Conservation (phyloP, 345 rosid species). For the Linum tenue region DNA sequence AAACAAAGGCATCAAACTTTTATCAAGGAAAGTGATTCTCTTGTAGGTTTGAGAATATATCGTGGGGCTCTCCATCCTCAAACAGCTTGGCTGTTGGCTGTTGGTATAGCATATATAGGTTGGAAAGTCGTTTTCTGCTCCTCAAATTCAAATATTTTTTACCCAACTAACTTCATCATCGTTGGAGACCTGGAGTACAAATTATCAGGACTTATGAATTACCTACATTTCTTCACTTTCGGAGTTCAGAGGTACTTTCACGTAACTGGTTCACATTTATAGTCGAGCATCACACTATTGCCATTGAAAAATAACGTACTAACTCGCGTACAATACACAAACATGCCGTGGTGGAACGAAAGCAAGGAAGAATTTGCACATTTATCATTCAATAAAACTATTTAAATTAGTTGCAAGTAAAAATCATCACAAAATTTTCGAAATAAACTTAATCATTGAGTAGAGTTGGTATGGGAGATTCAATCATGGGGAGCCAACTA, state of each 20-base stretch:
- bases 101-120: conserved; percentile 17
- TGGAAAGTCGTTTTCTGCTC: conserved; percentile 67
- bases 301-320: not conserved
- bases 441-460: too few relatives aligned
- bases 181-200: too few relatives aligned
- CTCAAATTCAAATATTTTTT: conserved; percentile 31
- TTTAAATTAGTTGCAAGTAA: too few relatives aligned
- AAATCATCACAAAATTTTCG: too few relatives aligned
- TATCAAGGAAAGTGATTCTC: too few relatives aligned
- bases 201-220: too few relatives aligned
- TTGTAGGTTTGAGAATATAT: not conserved
- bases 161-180: not conserved
- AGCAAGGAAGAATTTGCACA: too few relatives aligned
- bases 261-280: conserved; percentile 22
- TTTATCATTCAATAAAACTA: too few relatives aligned
- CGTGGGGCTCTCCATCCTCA: conserved; percentile 9
- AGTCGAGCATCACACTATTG: not conserved
- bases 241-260: conserved; percentile 4
- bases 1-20: not conserved
- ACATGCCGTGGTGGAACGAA: not conserved
- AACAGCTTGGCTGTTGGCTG: conserved; percentile 34
- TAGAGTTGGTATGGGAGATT: too few relatives aligned
- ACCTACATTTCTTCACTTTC: not conserved
- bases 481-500: too few relatives aligned
- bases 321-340: conserved; percentile 1